Evolutionary conservation across 2,329 filamentous ascomycete species (phyloP).

Genomic region (Massarina eburnea): DNA sequence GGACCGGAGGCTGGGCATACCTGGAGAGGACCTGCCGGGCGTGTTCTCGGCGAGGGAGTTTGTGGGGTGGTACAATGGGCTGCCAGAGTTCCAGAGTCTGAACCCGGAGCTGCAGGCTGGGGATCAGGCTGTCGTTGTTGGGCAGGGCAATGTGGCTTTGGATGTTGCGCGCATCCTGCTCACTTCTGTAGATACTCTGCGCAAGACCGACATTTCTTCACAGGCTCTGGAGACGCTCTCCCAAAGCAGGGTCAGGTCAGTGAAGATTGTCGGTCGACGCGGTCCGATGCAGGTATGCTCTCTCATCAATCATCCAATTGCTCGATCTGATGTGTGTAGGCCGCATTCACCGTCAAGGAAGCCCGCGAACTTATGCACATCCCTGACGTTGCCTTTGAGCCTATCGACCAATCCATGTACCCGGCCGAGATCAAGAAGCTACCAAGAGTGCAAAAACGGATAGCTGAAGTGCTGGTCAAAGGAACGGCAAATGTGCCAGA

Average conservation of each 20-base stretch:
- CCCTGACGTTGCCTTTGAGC: slow-evolving; percentile 68
- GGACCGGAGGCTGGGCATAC: slow-evolving; percentile 76
- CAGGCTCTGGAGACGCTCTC: slow-evolving; percentile 74
- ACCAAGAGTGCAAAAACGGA: slow-evolving; percentile 71
- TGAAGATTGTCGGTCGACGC: slow-evolving; percentile 84
- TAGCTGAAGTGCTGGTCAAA: slow-evolving; percentile 80
- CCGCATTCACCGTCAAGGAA: slow-evolving; percentile 95
- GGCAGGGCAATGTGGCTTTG: slow-evolving; percentile 93
- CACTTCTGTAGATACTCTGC: slow-evolving; percentile 70
- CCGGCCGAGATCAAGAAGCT: slow-evolving; percentile 69
- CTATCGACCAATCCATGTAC: slow-evolving; percentile 66
- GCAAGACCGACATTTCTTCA: slow-evolving; percentile 85
- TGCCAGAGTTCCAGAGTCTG: slow-evolving; percentile 76
- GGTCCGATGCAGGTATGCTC: slow-evolving; percentile 81
- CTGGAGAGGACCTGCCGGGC: slow-evolving; percentile 75
- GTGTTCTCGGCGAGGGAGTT: slow-evolving; percentile 89
- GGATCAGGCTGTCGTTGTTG: slow-evolving; percentile 84
- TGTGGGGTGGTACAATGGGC: slow-evolving; percentile 97
- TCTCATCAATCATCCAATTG: no score
- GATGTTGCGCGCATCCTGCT: slow-evolving; percentile 90
- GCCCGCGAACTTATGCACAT: slow-evolving; percentile 83
- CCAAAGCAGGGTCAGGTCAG: slow-evolving; percentile 72
- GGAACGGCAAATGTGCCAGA: slow-evolving; percentile 60
- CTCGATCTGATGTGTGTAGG: no score
- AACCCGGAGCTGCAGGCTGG: slow-evolving; percentile 72